Base-by-base conservation (phyloP, 768 basidiomycete species). In the Collybia mongolica region DNA sequence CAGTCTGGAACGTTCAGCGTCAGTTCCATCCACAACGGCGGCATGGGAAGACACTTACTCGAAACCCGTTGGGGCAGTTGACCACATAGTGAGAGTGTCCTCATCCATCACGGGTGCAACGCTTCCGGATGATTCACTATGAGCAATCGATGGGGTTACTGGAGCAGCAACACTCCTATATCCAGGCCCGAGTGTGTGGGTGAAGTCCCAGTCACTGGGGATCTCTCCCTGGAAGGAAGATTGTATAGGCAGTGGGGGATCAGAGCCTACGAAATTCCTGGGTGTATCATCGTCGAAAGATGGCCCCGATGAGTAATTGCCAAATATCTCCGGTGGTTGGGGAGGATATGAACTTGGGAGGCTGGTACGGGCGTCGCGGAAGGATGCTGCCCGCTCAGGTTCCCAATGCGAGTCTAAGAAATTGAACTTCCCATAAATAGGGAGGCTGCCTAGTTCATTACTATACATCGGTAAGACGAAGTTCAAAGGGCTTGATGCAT, bases 11-110 rank as follows among this genome's bases (percentile, higher is more conserved):
- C 8, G 26, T 51, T 49, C n/a, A 48, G 29, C 14, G 26, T 48
- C 9, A 37, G 49, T 28, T 17, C 22, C 35, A 36, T 8, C 24
- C 22, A 29, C 11, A 36, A 1, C 23, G 20, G 11, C 17, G 11
- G 18, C 45, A 38, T 47, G 48, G 40, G 39, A 49, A 26, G 44
- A 35, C 3, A 69, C 82, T 56, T 58, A 86, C 85, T 82, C 81
- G 48, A 83, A 83, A 17, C 76, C 75, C 11, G 74, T 72, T 12
- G 83, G 82, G 19, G 82, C 80, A 44, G 69, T 73, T 9, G 81
- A 80, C 84, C 83, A 87, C 78, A 84, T 81, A 12, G 72, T 71
- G 56, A 84, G 72, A 39, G 76, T 76, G 48, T 80, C 78, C 48
- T 68, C 65, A 54, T 83, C 76, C 61, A 76, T 65, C 29, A 65